phyloP scores from a whole-genome alignment of 352 stramenopile species.

The Phytopythium oedochilum region DNA sequence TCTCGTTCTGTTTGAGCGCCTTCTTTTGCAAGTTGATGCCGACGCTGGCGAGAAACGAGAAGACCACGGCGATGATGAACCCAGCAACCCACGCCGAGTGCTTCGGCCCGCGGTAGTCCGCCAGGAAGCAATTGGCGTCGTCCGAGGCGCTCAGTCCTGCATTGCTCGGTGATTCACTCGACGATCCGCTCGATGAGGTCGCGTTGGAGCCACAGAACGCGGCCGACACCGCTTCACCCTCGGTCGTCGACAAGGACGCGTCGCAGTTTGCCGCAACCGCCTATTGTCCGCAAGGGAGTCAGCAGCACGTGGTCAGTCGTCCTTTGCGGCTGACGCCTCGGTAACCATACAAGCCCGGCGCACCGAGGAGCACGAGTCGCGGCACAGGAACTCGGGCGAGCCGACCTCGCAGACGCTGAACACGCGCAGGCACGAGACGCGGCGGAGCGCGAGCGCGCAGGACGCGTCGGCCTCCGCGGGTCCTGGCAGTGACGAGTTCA shows the following conservation, averaged over 20 bases:
- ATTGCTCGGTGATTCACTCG: not conserved
- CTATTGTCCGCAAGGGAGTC: not conserved
- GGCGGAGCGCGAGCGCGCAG: slow-evolving; percentile 34
- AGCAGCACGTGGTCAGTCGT: no score
- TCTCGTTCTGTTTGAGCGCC: slow-evolving; percentile 79
- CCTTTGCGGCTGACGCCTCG: not conserved
- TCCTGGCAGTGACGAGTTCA: slow-evolving; percentile 16
- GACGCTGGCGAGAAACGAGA: slow-evolving; percentile 78
- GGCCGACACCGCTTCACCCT: slow-evolving; percentile 8
- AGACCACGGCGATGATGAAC: slow-evolving; percentile 77
- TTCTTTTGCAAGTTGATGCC: slow-evolving; percentile 86
- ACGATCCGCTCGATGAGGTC: not conserved
- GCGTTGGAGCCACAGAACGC: slow-evolving; percentile 1
- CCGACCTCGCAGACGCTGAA: slow-evolving; percentile 77
- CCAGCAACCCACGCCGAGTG: slow-evolving; percentile 72
- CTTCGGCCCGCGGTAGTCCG: slow-evolving; percentile 55
- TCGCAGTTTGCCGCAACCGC: slow-evolving; percentile 40
- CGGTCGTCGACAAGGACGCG: slow-evolving; percentile 4
- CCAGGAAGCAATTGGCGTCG: slow-evolving; percentile 65
- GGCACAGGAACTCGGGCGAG: slow-evolving; percentile 48
- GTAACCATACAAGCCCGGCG: not conserved
- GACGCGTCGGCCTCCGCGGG: slow-evolving; percentile 6
- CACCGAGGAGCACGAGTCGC: slow-evolving; percentile 31
- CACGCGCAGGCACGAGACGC: slow-evolving; percentile 43
- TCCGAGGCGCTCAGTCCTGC: slow-evolving; percentile 9